Evolutionary conservation across 371 early-diverging fungal species (phyloP).

Genomic region (Apophysomyces trapeziformis): DNA sequence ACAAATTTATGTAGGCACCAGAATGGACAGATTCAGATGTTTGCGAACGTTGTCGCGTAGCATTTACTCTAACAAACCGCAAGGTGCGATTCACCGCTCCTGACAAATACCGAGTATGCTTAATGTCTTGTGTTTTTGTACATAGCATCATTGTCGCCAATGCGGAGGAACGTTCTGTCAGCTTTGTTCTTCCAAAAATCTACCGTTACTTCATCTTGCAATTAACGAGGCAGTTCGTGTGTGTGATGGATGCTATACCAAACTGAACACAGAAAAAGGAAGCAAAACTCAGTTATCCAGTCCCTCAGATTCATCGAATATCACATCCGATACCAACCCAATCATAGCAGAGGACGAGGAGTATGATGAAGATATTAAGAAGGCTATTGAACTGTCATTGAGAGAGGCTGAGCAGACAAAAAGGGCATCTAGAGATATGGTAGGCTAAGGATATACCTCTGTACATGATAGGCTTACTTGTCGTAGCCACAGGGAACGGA

Average conservation of each 20-base stretch:
- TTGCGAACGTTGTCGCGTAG: conserved; percentile 90
- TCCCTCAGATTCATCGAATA: too few species aligned
- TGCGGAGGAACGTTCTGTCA: conserved; percentile 94
- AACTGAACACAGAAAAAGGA: conserved; percentile 56
- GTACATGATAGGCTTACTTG: conserved; percentile 10
- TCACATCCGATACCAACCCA: too few species aligned
- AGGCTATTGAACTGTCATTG: conserved; percentile 86
- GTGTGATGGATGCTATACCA: conserved; percentile 87
- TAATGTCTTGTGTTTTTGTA: not conserved
- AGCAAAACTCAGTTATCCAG: too few species aligned
- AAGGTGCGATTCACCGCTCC: conserved; percentile 56
- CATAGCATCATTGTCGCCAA: conserved; percentile 92
- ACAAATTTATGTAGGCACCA: conserved; percentile 69
- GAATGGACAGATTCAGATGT: conserved; percentile 94
- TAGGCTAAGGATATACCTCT: not conserved
- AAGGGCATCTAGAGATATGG: conserved; percentile 7
- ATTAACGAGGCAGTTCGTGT: conserved; percentile 90
- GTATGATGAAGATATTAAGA: conserved; percentile 81
- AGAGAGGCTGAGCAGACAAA: conserved; percentile 68
- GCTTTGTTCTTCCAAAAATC: conserved; percentile 84
- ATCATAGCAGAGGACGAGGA: conserved; percentile 46
- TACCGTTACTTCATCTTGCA: conserved; percentile 85
- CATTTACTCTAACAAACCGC: conserved; percentile 91
- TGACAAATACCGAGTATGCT: not conserved
- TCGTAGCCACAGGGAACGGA: conserved; percentile 61